Percentiles rank a stretch among this genome's conserved stretches.
phyloP scores from a whole-genome alignment of 257 asterid genomes.

The Solanum medicagineum region DNA sequence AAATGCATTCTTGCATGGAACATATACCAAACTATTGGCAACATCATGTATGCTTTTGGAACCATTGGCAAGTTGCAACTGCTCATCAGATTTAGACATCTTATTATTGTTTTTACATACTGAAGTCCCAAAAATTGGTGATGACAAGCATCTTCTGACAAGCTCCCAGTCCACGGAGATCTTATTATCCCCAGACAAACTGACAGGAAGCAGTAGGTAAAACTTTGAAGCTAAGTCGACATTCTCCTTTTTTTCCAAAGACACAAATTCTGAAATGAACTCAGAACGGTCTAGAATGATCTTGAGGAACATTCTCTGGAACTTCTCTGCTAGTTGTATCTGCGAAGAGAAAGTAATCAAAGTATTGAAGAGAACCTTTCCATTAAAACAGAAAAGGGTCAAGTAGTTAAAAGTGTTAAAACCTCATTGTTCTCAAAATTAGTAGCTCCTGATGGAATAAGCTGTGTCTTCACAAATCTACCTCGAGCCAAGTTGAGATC shows the following conservation, averaged over 20 bases:
- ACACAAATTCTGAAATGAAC: slow-evolving; percentile 48
- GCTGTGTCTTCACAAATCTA: slow-evolving; percentile 66
- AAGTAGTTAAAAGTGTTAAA: background rate
- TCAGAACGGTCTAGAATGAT: slow-evolving; percentile 65
- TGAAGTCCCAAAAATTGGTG: slow-evolving; percentile 56
- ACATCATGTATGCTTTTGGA: slow-evolving; percentile 38
- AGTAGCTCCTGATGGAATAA: slow-evolving; percentile 59
- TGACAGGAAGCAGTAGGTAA: slow-evolving; percentile 74
- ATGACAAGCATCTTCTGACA: slow-evolving; percentile 64
- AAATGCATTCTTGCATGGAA: slow-evolving; percentile 57
- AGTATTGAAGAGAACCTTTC: background rate
- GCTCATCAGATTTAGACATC: slow-evolving; percentile 17
- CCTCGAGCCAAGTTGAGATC: slow-evolving; percentile 80
- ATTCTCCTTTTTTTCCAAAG: slow-evolving; percentile 33
- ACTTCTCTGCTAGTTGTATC: slow-evolving; percentile 66
- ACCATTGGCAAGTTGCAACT: slow-evolving; percentile 73
- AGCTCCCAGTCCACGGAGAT: slow-evolving; percentile 77
- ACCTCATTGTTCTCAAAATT: slow-evolving; percentile 62
- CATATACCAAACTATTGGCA: slow-evolving; percentile 73
- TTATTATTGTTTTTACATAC: slow-evolving; percentile 14
- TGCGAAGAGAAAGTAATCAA: slow-evolving; percentile 17
- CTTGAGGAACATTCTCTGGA: slow-evolving; percentile 74
- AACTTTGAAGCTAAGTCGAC: slow-evolving; percentile 40
- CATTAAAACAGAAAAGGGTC: slow-evolving; percentile 5
- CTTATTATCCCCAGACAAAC: slow-evolving; percentile 20